Evolutionary conservation across 2,329 filamentous ascomycete species (phyloP), one percentile per base, ranked within the genome.

Genomic region (Alternaria triticina): DNA sequence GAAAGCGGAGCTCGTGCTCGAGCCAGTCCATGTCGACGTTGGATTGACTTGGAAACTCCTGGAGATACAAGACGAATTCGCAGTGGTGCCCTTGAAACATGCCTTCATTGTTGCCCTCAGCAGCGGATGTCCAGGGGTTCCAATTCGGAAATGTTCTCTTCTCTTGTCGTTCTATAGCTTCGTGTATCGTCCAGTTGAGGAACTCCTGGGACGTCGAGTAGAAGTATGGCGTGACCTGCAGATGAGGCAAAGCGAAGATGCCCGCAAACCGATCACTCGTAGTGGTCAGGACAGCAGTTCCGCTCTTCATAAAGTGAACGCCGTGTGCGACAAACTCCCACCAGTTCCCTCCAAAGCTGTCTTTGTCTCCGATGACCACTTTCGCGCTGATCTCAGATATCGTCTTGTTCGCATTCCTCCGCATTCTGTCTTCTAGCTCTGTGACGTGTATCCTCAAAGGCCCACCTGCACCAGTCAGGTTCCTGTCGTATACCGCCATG

Each of bases 191-290:
- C 67, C 86, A 84, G 72, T 95, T 92, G 36, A 98, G 83, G 15
- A 97, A 82, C 54, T 83, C 82, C 54, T 80, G 79, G 4, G 82
- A 73, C 1, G 74, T 67, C 6, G 77, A 79, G 70, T 87, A 90
- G 3, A 83, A 82, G 59, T 83, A 81, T 22, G 82, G 74, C 6
- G 85, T 87, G 15, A 92, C 86, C 1, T 91, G 85, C 55, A 99
- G 86, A 79, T 98, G 94, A 25, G 96, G 94, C 50, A 98, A 83
- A 3, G 90, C 91, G 77, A 97, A 97, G 59, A 98, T 90, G 46
- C 96, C 94, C n/a, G 91, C 89, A 74, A 96, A 86, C 45, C 80
- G 97, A 75, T 97, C 92, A 79, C 94, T 97, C 51, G 94, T 95
- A 1, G 95, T 97, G 2, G 91, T 92, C 76, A 98, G 83, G 36